phyloP scores from a whole-genome alignment of 352 stramenopile species.

The Salisapilia sapeloensis region DNA sequence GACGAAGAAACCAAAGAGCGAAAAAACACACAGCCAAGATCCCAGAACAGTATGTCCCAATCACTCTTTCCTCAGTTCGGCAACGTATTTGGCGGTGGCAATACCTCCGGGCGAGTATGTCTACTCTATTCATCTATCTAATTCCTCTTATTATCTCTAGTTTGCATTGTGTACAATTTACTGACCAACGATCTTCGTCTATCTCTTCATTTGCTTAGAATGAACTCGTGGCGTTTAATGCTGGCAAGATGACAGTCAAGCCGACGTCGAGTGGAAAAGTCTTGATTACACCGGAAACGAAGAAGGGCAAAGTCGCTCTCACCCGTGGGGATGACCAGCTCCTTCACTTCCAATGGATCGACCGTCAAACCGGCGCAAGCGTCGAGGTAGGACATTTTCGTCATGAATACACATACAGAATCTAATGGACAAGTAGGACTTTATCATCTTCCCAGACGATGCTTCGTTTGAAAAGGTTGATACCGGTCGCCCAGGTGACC shows the following conservation, averaged over 20 bases:
- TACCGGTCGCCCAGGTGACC: conserved; percentile 69
- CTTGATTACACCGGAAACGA: conserved; percentile 72
- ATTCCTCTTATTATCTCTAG: conserved; percentile 1
- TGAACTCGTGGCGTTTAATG: conserved; percentile 83
- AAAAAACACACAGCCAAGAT: conserved; percentile 6
- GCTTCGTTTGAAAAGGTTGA: conserved; percentile 77
- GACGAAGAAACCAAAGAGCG: conserved; percentile 1
- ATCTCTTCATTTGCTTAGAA: conserved; percentile 15
- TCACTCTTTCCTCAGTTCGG: conserved; percentile 71
- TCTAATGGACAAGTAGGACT: conserved; percentile 23
- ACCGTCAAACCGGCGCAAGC: conserved; percentile 67
- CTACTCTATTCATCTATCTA: not conserved
- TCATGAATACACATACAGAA: not conserved
- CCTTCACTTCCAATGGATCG: conserved; percentile 88
- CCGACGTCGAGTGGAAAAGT: conserved; percentile 72
- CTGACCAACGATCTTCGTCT: not conserved
- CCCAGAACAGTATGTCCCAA: conserved; percentile 9
- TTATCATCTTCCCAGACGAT: conserved; percentile 89
- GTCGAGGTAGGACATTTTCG: conserved; percentile 22
- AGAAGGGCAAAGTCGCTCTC: conserved; percentile 83
- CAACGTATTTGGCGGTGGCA: conserved; percentile 61
- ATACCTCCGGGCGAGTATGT: conserved; percentile 27
- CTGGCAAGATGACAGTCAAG: conserved; percentile 77
- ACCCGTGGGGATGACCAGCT: conserved; percentile 80
- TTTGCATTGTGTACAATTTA: not conserved